Base-by-base conservation (phyloP, 2,329 filamentous ascomycete genomes). In the Arthrobotrys musiformis region DNA sequence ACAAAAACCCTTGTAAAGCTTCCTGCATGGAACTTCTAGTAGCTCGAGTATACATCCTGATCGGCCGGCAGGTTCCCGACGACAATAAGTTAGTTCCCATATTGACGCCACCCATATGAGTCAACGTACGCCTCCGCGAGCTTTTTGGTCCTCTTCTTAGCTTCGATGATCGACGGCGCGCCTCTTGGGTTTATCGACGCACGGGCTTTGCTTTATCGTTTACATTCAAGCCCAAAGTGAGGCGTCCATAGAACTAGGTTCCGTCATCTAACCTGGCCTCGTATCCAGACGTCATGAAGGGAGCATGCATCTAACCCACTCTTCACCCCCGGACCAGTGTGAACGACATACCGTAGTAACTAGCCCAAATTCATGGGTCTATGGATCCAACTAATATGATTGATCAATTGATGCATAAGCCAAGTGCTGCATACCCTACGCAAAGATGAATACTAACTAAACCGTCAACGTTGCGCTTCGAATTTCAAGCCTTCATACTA, bases 61-160 rank as follows among this genome's bases (percentile, higher is more conserved):
- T 30, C 50, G 28, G 11, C 50, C 50, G 28, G 50, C 9, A 35
- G 50, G 7, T 56, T 56, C 54, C 54, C 54, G 54, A 58, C n/a
- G n/a, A 13, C 19, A 13, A 26, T 44, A 44, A 19, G 33, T 44
- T 17, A 19, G 19, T 44, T 24, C 42, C 15, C 7, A n/a, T 8
- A 9, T 40, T n/a, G 2, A 19, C 33, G 15, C 4, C 2, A 1
- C 8, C 4, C 15, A 30, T 4, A 9, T 56, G 50, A 56, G n/a
- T 56, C 50, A 56, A 56, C 9, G 2, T n/a, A 7, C 6, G 28
- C 8, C 37, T 42, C 30, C 50, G 30, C 30, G 28, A 35, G 28
- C 22, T 35, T 17, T 52, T 30, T 35, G 37, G 15, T 22, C 35
- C 30, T n/a, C 30, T 56, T 56, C 28, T 30, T 19, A 35, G 30